Conservation (phyloP, 73 alveolate genomes). For the Effrenium voratum region DNA sequence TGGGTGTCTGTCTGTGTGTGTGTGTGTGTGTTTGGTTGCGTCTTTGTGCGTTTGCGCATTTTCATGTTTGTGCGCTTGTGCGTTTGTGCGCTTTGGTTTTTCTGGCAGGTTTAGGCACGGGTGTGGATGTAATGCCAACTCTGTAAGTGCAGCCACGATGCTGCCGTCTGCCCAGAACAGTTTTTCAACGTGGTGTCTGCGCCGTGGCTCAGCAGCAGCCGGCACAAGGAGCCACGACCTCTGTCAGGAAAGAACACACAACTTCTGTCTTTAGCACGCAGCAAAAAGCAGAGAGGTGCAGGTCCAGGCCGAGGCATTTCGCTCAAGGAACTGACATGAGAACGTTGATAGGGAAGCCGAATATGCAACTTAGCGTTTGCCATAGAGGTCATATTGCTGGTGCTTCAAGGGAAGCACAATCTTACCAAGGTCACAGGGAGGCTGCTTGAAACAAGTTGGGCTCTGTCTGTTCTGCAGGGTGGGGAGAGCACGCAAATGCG, state of each 20-base stretch:
- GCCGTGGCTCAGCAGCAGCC: conserved; percentile 12
- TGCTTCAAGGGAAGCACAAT: background rate
- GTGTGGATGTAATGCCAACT: too few species aligned
- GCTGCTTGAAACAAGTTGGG: too few species aligned
- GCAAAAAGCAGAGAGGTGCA: background rate
- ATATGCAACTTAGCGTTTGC: background rate
- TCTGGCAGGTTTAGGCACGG: too few species aligned
- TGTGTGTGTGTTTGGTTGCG: too few species aligned
- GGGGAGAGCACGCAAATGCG: too few species aligned
- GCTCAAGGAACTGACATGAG: background rate
- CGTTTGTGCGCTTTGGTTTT: too few species aligned
- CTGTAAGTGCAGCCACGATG: background rate
- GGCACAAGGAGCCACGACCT: conserved; percentile 41
- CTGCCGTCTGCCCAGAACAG: conserved; percentile 44
- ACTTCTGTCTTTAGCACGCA: background rate
- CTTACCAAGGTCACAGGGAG: background rate
- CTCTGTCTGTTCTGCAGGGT: too few species aligned
- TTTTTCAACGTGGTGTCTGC: conserved; percentile 53
- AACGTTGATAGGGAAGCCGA: background rate
- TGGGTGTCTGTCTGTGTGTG: too few species aligned
- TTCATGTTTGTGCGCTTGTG: too few species aligned
- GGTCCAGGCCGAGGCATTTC: background rate
- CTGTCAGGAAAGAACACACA: background rate
- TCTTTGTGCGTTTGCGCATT: too few species aligned
- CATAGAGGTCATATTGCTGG: background rate